phyloP scores from a whole-genome alignment of 768 basidiomycete genomes.

The Psilocybe tampanensis region DNA sequence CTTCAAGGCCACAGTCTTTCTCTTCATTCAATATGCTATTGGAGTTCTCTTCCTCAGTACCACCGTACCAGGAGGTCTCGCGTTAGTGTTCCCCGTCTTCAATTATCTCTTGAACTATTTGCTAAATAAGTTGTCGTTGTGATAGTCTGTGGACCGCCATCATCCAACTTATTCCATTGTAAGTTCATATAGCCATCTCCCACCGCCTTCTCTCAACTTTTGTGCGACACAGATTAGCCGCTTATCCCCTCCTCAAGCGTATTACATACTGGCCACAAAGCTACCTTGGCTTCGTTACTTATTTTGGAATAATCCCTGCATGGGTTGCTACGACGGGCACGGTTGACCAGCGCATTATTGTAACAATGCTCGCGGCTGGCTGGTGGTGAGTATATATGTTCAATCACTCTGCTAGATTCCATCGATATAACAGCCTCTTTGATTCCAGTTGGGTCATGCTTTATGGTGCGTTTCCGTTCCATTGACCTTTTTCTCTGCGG shows the following conservation, averaged over 20 bases:
- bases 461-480: slow-evolving; percentile 34
- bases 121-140: background rate
- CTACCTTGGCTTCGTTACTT: slow-evolving; percentile 62
- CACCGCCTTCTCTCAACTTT: slow-evolving; percentile 48
- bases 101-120: background rate
- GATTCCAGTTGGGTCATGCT: slow-evolving; percentile 48
- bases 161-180: slow-evolving; percentile 50
- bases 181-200: slow-evolving; percentile 10
- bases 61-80: slow-evolving; percentile 27
- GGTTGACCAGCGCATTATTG: slow-evolving; percentile 32
- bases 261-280: slow-evolving; percentile 64
- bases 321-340: slow-evolving; percentile 44
- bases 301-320: slow-evolving; percentile 51
- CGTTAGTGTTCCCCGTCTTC: slow-evolving; percentile 27
- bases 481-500: background rate
- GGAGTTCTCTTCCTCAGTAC: slow-evolving; percentile 42
- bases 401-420: slow-evolving; percentile 14
- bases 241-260: slow-evolving; percentile 61
- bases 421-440: background rate
- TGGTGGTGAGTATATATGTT: slow-evolving; percentile 41
- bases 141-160: slow-evolving; percentile 42
- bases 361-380: slow-evolving; percentile 37
- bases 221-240: slow-evolving; percentile 30
- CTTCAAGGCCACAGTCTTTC: slow-evolving; percentile 38
- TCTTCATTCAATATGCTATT: slow-evolving; percentile 41